Evolutionary conservation across 1,139 yeast species (phyloP).

Genomic region (Cylindricascospora bacillispora): DNA sequence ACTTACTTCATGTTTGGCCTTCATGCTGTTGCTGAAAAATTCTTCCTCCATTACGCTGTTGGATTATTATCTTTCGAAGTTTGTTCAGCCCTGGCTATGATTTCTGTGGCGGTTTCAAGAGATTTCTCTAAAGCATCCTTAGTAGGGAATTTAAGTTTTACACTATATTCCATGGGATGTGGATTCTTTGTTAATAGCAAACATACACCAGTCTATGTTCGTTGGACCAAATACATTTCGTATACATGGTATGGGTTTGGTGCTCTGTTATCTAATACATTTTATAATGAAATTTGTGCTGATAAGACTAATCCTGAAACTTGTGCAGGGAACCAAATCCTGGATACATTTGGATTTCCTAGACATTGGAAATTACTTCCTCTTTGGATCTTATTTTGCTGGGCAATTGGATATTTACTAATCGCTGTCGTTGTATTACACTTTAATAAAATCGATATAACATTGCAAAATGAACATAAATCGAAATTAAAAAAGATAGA

Average conservation of each 20-base stretch:
- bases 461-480: slow-evolving; percentile 17
- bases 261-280: slow-evolving; percentile 53
- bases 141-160: slow-evolving; percentile 50
- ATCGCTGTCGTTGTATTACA: slow-evolving; percentile 36
- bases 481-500: slow-evolving; percentile 8
- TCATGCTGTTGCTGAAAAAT: slow-evolving; percentile 35
- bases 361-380: slow-evolving; percentile 58
- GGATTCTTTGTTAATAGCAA: slow-evolving; percentile 70
- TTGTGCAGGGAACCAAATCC: slow-evolving; percentile 33
- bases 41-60: slow-evolving; percentile 52
- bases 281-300: slow-evolving; percentile 47
- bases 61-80: slow-evolving; percentile 39
- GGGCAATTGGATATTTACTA: slow-evolving; percentile 44
- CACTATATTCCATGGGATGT: slow-evolving; percentile 65
- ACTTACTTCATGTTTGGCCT: slow-evolving; percentile 76
- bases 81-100: slow-evolving; percentile 19
- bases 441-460: slow-evolving; percentile 39
- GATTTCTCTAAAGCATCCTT: slow-evolving; percentile 57
- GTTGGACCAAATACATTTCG: slow-evolving; percentile 70
- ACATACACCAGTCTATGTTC: slow-evolving; percentile 71
- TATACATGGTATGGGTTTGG: slow-evolving; percentile 75
- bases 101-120: slow-evolving; percentile 42
- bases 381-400: slow-evolving; percentile 44
- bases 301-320: slow-evolving; percentile 31
- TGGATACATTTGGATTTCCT: slow-evolving; percentile 50